Conservation (phyloP, 306 rosid genomes). For the Vigna hirtella region DNA sequence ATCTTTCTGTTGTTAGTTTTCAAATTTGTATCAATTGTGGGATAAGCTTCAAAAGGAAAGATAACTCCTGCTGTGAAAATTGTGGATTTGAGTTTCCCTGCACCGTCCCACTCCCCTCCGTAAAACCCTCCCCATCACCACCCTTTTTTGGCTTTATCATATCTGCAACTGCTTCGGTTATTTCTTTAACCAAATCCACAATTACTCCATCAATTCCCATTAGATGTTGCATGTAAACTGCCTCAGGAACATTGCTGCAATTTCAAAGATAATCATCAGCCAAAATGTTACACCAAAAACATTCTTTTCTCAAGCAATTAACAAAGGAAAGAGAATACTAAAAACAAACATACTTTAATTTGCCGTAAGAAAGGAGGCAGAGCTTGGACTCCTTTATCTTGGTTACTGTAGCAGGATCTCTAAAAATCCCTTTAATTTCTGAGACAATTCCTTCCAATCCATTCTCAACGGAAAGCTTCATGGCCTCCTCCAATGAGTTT, state of each 20-base stretch:
- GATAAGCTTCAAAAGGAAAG: constrained; percentile 83
- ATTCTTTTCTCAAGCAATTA: background rate
- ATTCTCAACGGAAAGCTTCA: constrained; percentile 78
- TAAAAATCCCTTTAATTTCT: constrained; percentile 74
- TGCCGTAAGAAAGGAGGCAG: constrained; percentile 80
- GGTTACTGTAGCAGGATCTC: constrained; percentile 70
- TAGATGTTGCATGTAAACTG: constrained; percentile 84
- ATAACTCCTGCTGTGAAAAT: constrained; percentile 78
- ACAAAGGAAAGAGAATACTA: background rate
- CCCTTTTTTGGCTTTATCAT: constrained; percentile 56
- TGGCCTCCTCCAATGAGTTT: constrained; percentile 92
- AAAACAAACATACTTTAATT: constrained; percentile 62
- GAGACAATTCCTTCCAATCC: constrained; percentile 91
- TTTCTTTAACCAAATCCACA: constrained; percentile 84
- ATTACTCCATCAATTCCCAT: constrained; percentile 96
- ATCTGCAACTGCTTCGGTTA: constrained; percentile 69
- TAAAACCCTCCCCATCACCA: constrained; percentile 50
- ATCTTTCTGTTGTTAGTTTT: background rate
- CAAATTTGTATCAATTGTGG: constrained; percentile 69
- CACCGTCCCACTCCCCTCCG: constrained; percentile 49
- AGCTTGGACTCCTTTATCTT: constrained; percentile 85
- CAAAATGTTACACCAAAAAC: background rate
- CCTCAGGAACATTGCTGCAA: constrained; percentile 88
- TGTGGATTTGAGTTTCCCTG: constrained; percentile 64
- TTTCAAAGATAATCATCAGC: background rate